These are phyloP conservation scores for Gentiana macrophylla DNA, from an alignment of 257 asterid genomes.

Conservation along the genomic window DNA sequence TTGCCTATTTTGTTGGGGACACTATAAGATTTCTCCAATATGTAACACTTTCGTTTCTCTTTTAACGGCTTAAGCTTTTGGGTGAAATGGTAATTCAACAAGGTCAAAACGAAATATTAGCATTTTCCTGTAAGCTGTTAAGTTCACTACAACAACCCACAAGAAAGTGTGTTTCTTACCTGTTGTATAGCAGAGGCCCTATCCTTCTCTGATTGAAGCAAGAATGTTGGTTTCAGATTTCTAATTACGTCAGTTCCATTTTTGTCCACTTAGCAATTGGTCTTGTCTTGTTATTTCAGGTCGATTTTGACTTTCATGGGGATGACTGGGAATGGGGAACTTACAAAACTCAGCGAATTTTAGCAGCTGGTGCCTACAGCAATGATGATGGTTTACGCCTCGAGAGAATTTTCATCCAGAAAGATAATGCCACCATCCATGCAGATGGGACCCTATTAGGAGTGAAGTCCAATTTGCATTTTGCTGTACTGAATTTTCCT, in stretches of 20 bases:
- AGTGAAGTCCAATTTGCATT: conserved; percentile 88
- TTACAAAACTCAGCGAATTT: conserved; percentile 84
- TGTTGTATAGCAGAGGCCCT: too few relatives aligned
- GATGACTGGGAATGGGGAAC: conserved; percentile 99
- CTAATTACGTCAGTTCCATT: background rate
- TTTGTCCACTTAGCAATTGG: conserved; percentile 9
- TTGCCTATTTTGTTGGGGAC: too few relatives aligned
- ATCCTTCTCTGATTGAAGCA: background rate
- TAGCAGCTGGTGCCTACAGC: conserved; percentile 96
- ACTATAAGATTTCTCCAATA: too few relatives aligned
- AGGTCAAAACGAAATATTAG: too few relatives aligned
- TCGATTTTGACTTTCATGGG: conserved; percentile 93
- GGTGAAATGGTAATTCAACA: too few relatives aligned
- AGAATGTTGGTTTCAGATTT: background rate
- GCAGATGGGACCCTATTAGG: conserved; percentile 98
- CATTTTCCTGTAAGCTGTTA: too few relatives aligned
- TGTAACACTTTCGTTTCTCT: too few relatives aligned
- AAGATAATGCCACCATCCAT: conserved; percentile 93
- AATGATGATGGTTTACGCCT: conserved; percentile 96
- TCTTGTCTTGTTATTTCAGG: conserved; percentile 38
- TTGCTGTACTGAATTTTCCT: conserved; percentile 93
- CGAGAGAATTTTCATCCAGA: conserved; percentile 87
- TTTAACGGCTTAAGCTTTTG: too few relatives aligned
- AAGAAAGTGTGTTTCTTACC: too few relatives aligned
- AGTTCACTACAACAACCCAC: too few relatives aligned